Conservation (phyloP, 768 basidiomycete genomes). For the Paxillus rubicundulus region DNA sequence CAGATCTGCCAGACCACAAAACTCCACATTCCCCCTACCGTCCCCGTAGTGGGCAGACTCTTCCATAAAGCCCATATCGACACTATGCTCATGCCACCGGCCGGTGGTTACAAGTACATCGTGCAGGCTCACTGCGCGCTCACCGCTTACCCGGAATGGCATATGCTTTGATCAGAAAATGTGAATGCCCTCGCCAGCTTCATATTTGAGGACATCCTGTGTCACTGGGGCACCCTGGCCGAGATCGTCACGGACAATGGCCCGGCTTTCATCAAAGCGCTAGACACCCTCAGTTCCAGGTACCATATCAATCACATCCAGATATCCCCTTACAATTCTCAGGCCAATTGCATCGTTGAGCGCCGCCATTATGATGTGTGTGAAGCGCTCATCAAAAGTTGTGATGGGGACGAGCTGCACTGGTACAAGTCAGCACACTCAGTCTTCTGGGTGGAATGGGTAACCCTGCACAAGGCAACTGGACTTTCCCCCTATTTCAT, state of each 20-base stretch:
- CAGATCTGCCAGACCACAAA: conserved; percentile 25
- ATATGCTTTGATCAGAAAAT: conserved; percentile 30
- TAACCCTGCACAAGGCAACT: not conserved
- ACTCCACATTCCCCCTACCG: conserved; percentile 11
- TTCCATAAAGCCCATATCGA: conserved; percentile 10
- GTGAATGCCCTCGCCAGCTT: conserved; percentile 1
- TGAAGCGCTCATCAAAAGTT: conserved; percentile 6
- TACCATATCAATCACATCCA: not conserved
- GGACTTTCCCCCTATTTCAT: conserved; percentile 1
- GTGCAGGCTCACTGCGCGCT: conserved; percentile 4
- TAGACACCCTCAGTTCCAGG: rapidly evolving
- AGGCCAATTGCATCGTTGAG: not conserved
- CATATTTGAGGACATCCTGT: conserved; percentile 6
- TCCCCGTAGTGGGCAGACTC: not conserved
- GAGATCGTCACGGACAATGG: no score
- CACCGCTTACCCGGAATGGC: conserved; percentile 18
- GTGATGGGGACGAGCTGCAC: not conserved
- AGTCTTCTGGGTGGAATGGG: conserved; percentile 38
- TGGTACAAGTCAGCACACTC: conserved; percentile 12
- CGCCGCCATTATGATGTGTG: no score
- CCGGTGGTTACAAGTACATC: conserved; percentile 13
- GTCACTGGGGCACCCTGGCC: no score
- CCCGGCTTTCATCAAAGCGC: not conserved
- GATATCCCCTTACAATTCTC: not conserved
- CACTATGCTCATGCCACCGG: conserved; percentile 1